Conservation (phyloP, 2,329 filamentous ascomycete species). For the Xenoacremonium recifei region DNA sequence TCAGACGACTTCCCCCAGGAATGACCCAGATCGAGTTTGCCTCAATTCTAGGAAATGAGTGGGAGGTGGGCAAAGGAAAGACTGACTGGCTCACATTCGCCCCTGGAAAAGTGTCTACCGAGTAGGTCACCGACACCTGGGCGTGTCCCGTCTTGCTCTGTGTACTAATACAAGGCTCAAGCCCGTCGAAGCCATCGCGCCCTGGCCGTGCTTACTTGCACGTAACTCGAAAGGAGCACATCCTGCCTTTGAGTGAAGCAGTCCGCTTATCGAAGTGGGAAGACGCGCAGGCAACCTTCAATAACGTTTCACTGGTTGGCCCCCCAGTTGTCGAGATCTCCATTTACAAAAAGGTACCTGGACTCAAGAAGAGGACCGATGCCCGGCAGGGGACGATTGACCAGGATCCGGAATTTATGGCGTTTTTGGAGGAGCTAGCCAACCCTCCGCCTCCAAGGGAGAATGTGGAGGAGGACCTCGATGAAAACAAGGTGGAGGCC, state of each 20-base stretch:
- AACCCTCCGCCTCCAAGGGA: slow-evolving; percentile 57
- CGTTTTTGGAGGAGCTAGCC: slow-evolving; percentile 84
- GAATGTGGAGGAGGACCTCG: slow-evolving; percentile 40
- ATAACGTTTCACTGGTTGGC: slow-evolving; percentile 70
- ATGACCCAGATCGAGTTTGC: slow-evolving; percentile 79
- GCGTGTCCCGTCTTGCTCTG: too few species aligned
- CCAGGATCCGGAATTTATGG: slow-evolving; percentile 93
- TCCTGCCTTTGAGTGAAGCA: slow-evolving; percentile 65
- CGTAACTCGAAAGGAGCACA: slow-evolving; percentile 67
- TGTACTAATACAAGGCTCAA: slow-evolving; percentile 35
- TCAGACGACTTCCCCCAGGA: slow-evolving; percentile 82
- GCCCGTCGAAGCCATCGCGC: slow-evolving; percentile 79
- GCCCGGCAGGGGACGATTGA: slow-evolving; percentile 92
- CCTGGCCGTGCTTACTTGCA: slow-evolving; percentile 83
- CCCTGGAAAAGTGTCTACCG: slow-evolving; percentile 71
- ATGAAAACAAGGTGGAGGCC: slow-evolving; percentile 46
- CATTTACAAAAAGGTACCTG: slow-evolving; percentile 79
- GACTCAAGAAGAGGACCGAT: slow-evolving; percentile 72
- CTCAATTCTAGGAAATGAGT: slow-evolving; percentile 70
- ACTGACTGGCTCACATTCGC: slow-evolving; percentile 78
- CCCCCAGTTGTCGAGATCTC: slow-evolving; percentile 80
- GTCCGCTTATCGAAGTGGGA: slow-evolving; percentile 72
- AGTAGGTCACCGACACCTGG: slow-evolving; percentile 55
- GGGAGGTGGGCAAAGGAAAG: slow-evolving; percentile 77
- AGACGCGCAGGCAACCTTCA: slow-evolving; percentile 76